Evolutionary conservation across 2,329 filamentous ascomycete genomes (phyloP).

Genomic region (Pseudonectria foliicola): DNA sequence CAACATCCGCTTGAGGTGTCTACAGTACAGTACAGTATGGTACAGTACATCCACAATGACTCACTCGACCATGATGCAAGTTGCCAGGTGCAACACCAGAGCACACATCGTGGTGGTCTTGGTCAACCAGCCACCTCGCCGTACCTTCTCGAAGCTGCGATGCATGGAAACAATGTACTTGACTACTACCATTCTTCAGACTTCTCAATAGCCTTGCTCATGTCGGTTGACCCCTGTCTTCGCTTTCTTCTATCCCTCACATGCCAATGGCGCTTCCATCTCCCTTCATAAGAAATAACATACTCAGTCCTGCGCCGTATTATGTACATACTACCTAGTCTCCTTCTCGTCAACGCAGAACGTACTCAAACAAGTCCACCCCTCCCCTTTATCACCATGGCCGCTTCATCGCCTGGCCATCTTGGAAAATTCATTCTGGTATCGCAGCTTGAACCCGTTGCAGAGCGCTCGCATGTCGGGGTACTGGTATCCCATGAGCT

Average conservation of each 20-base stretch:
- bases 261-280: conserved; percentile 2
- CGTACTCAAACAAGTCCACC: conserved; percentile 9
- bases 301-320: conserved; percentile 7
- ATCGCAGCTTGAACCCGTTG: conserved; percentile 92
- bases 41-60: no score
- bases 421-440: conserved; percentile 58
- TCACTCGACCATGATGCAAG: no score
- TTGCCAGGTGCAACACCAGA: no score
- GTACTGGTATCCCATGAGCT: conserved; percentile 81
- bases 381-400: background rate
- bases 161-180: no score
- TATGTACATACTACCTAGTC: conserved; percentile 4
- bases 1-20: no score
- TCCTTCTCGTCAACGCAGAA: conserved; percentile 2
- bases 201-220: conserved; percentile 2
- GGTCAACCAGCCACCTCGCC: no score
- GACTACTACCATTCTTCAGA: no score
- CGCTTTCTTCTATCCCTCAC: conserved; percentile 3
- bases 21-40: no score
- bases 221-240: conserved; percentile 1
- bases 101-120: no score
- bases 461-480: conserved; percentile 92
- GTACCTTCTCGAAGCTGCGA: no score
- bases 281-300: conserved; percentile 1
- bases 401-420: conserved; percentile 34